These are phyloP conservation scores for Corinectria fuckeliana DNA, from an alignment of 2,329 filamentous ascomycete species.

Conservation along the genomic window DNA sequence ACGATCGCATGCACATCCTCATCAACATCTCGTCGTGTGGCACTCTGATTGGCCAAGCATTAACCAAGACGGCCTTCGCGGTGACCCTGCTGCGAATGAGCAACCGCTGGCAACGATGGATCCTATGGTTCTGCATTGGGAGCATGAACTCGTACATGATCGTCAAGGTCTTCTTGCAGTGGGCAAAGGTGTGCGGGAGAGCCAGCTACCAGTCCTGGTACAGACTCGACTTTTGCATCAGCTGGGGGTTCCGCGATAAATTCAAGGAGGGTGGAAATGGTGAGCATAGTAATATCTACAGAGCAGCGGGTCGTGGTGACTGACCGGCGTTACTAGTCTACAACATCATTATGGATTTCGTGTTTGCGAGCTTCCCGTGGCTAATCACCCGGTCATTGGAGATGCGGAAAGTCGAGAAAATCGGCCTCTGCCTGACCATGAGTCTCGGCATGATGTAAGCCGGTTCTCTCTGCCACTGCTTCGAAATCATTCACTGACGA, in stretches of 20 bases:
- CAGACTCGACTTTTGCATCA: conserved; percentile 53
- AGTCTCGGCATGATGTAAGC: conserved; percentile 55
- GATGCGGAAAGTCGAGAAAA: conserved; percentile 56
- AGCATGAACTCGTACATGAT: conserved; percentile 57
- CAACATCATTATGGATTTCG: conserved; percentile 61
- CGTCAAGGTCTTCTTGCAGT: conserved; percentile 56
- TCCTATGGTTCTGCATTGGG: conserved; percentile 57
- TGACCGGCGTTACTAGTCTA: conserved; percentile 46
- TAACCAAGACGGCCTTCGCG: conserved; percentile 47
- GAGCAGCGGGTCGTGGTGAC: not conserved
- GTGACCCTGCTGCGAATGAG: conserved; percentile 50
- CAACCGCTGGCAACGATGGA: conserved; percentile 49
- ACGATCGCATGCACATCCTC: conserved; percentile 59
- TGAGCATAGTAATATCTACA: too few species aligned
- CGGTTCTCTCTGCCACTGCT: accelerated
- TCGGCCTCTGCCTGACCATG: conserved; percentile 57
- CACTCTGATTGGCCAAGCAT: conserved; percentile 45
- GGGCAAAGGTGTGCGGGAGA: conserved; percentile 54
- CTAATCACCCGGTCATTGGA: conserved; percentile 55
- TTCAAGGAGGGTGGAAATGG: conserved; percentile 60
- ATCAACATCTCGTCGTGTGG: conserved; percentile 52
- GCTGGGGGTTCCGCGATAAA: conserved; percentile 45
- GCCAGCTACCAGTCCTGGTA: conserved; percentile 54
- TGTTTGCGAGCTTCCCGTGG: conserved; percentile 58
- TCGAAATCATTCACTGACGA: not conserved